Base-by-base conservation (phyloP, 2,329 filamentous ascomycete species). In the Fonsecaea pedrosoi region DNA sequence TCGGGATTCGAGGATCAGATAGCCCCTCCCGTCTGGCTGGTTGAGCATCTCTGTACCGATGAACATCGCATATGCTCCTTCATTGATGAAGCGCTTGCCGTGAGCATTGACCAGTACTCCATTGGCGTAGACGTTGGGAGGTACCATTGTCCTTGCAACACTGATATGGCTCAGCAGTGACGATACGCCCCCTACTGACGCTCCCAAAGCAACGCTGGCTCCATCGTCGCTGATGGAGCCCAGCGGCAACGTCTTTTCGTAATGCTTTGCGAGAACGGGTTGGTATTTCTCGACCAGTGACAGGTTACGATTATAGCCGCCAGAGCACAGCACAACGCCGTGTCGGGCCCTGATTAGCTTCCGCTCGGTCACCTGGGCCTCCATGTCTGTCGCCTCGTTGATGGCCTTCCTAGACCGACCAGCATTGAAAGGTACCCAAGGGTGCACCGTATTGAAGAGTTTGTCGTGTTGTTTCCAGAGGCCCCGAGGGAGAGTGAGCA, bases 41-140 rank as follows among this genome's bases (percentile, higher is more conserved):
- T 54, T 54, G 48, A 54, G 48, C 48, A 54, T 54, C 32, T 54
- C 48, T 21, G 48, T 54, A 25, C 48, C 48, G 7, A 54, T 54
- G 18, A 54, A 54, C 48, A 54, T 54, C n/a, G 48, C 48, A 25
- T 54, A 54, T 54, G 48, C 48, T 54, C 48, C 48, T 54, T 54
- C 48, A 4, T 54, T 54, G 48, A 54, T 54, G 48, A 54, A 54
- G 21, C 48, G 48, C 18, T 54, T 54, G 48, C 48, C 48, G 18
- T 54, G 48, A 21, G 48, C 48, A 54, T 54, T 54, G 3, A 54
- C 48, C 48, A 54, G 25, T 25, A 54, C 48, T 54, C 48, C 48
- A 54, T 54, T 54, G 48, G 48, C 48, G 25, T 54, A 54, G 15
- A 54, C 18, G 48, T 54, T 54, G 18, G 48, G 48, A 21, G 48